Base-by-base conservation (phyloP, 2,329 filamentous ascomycete species). In the Drechslerella coelobrocha region DNA sequence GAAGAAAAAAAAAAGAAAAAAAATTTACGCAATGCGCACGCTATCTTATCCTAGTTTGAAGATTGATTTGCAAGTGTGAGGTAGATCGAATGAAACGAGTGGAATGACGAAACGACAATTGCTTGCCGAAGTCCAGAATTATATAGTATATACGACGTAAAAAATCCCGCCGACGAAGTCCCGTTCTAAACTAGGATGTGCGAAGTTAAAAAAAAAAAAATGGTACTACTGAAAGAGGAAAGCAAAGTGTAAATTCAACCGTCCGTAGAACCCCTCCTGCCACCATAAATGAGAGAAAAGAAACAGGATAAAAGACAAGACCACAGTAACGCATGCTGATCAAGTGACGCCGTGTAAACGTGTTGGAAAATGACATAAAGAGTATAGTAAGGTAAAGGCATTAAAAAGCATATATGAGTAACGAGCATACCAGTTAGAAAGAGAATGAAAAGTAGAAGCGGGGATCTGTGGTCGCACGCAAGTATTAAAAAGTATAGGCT, bases 271-370 rank as follows among this genome's bases (percentile, higher is more conserved):
- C 59, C 59, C 48, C 51, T 47, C 34, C 26, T 43, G 23, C 23
- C 27, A 29, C 34, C 10, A 51, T 8, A 51, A 26, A 24, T 5
- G 6, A 48, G 52, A 61, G 24, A 17, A 53, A 61, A 43, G 12
- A 55, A 48, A 55, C 51, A 34, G 27, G 27, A 60, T 19, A 37
- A 43, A 31, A 55, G 51, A 47, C 48, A 41, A 48, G 37, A 48
- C 39, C 31, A 41, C 14, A 29, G 31, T 48, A 17, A 27, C 26
- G 54, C 37, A 23, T 45, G 24, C 26, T 29, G 45, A 61, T 2
- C 27, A 61, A 61, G 29, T 41, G 39, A 54, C 24, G 48, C 48
- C 24, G 29, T 29, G 14, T 9, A 8, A 29, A 26, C 17, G 3
- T 8, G 21, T 24, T 29, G n/a, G 29, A 52, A 56, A 47, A 19